These are phyloP conservation scores for Botryobasidium botryosum DNA, from an alignment of 768 basidiomycete species.

Conservation along the genomic window DNA sequence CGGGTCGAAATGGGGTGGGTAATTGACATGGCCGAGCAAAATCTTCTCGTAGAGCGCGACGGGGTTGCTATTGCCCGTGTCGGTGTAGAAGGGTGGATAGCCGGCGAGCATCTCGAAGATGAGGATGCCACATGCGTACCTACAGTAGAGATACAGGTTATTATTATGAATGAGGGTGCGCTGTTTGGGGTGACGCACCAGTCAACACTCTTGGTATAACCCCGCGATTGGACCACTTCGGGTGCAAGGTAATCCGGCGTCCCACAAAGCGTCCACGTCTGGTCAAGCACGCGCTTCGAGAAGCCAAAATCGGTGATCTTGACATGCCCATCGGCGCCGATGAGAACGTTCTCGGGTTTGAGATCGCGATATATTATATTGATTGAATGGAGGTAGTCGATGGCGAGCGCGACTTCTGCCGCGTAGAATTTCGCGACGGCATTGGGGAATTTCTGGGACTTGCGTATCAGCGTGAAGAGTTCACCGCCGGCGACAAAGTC, in stretches of 20 bases:
- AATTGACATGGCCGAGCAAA: conserved; percentile 55
- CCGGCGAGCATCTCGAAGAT: conserved; percentile 98
- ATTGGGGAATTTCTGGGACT: conserved; percentile 88
- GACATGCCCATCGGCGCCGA: conserved; percentile 90
- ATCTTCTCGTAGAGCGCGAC: conserved; percentile 73
- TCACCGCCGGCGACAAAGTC: conserved; percentile 95
- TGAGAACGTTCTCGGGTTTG: conserved; percentile 91
- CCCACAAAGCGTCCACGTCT: conserved; percentile 91
- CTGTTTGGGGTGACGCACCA: conserved; percentile 30
- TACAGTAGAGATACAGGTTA: background rate
- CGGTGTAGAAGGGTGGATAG: conserved; percentile 79
- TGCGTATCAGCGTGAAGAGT: conserved; percentile 79
- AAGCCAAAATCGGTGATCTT: conserved; percentile 97
- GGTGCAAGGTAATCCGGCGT: conserved; percentile 96
- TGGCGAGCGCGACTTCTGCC: conserved; percentile 83
- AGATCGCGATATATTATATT: conserved; percentile 95
- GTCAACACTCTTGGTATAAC: conserved; percentile 94
- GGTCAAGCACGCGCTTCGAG: conserved; percentile 67
- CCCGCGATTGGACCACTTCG: conserved; percentile 30
- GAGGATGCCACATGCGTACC: conserved; percentile 87
- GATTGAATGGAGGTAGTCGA: conserved; percentile 71
- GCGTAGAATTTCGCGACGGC: conserved; percentile 97
- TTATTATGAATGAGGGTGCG: background rate
- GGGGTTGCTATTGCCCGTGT: conserved; percentile 33
- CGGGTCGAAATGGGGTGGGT: conserved; percentile 56